Conservation (phyloP, 169 alveolate species). For the Plasmodium yoelii region DNA sequence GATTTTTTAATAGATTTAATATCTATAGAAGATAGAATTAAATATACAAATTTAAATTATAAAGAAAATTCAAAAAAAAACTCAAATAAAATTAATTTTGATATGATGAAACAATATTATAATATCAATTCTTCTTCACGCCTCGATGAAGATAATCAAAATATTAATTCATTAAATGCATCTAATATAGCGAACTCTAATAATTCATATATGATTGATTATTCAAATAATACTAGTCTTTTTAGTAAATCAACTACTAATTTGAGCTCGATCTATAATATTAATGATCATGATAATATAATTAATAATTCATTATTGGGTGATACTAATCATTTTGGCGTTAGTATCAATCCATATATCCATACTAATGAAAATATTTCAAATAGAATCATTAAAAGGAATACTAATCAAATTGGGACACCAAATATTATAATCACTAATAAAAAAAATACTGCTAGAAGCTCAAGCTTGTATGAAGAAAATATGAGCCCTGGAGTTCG, state of each 20-base stretch:
- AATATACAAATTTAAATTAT: slow-evolving; percentile 24
- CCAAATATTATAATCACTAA: too few relatives aligned
- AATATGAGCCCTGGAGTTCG: too few relatives aligned
- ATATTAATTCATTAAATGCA: not conserved
- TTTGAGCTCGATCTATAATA: slow-evolving; percentile 17
- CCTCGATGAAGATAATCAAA: slow-evolving; percentile 7
- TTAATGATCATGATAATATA: slow-evolving; percentile 2
- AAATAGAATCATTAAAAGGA: too few relatives aligned
- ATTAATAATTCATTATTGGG: too few relatives aligned
- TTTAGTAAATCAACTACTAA: not conserved
- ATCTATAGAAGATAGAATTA: slow-evolving; percentile 60
- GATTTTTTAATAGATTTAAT: slow-evolving; percentile 92
- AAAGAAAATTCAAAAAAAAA: slow-evolving; percentile 21
- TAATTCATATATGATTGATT: not conserved
- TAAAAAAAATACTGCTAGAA: too few relatives aligned
- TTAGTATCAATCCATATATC: too few relatives aligned
- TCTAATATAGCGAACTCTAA: not conserved
- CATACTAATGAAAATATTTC: too few relatives aligned
- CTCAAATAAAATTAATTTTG: slow-evolving; percentile 21
- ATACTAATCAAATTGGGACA: too few relatives aligned
- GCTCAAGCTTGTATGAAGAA: too few relatives aligned
- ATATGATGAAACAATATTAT: slow-evolving; percentile 53
- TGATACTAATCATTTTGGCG: too few relatives aligned
- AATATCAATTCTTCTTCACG: slow-evolving; percentile 9
- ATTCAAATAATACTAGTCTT: not conserved